Conservation (phyloP, 768 basidiomycete species). For the Suillus luteus region DNA sequence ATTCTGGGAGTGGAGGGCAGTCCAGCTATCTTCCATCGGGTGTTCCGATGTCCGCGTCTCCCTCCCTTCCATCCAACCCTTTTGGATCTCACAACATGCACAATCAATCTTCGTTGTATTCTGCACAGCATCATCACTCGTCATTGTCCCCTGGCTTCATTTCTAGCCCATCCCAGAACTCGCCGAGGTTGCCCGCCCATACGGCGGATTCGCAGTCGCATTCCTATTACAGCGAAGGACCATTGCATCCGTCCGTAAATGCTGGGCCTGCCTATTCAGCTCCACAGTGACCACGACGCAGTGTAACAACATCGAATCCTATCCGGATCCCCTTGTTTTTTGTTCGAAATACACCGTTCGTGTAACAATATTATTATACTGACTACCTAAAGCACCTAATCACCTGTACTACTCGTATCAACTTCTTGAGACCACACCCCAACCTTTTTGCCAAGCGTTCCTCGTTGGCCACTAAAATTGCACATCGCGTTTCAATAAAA, state of each 20-base stretch:
- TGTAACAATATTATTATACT: conserved; percentile 37
- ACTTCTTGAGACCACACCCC: conserved; percentile 30
- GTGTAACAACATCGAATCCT: conserved; percentile 10
- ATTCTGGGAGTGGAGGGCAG: conserved; percentile 40
- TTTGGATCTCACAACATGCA: conserved; percentile 31
- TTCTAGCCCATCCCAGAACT: conserved; percentile 32
- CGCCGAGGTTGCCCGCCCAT: conserved; percentile 32
- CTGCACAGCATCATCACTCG: conserved; percentile 34
- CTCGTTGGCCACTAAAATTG: conserved; percentile 15
- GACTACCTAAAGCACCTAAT: conserved; percentile 36
- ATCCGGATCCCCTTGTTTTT: conserved; percentile 10
- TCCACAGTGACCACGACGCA: conserved; percentile 25
- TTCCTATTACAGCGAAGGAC: conserved; percentile 33
- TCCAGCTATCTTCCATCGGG: conserved; percentile 34
- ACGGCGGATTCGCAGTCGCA: conserved; percentile 30
- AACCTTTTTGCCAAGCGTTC: conserved; percentile 13
- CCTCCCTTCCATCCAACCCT: conserved; percentile 46
- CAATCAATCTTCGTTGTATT: conserved; percentile 30
- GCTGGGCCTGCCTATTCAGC: conserved; percentile 32
- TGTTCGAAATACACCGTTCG: conserved; percentile 21
- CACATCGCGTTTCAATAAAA: conserved; percentile 26
- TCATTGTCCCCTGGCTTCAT: conserved; percentile 32
- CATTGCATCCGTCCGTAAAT: conserved; percentile 29
- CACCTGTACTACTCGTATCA: conserved; percentile 16
- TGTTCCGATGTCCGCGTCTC: conserved; percentile 54